Percentiles rank a stretch among this genome's conserved stretches.
phyloP scores from a whole-genome alignment of 768 basidiomycete species.

The Tylopilus sp. region DNA sequence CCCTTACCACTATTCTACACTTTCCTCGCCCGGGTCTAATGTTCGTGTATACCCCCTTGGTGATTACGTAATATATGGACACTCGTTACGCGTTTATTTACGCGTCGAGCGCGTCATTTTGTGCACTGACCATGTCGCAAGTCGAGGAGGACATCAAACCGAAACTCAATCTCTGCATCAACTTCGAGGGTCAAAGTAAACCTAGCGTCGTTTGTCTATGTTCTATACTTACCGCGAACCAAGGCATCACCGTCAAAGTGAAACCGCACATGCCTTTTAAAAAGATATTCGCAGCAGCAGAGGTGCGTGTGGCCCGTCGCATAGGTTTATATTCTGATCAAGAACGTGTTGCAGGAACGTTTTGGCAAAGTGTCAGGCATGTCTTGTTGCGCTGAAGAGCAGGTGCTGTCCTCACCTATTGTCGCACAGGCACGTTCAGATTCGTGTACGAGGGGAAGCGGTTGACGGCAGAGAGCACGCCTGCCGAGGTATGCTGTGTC shows the following conservation, averaged over 20 bases:
- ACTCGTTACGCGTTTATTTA: constrained; percentile 12
- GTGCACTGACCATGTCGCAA: constrained; percentile 22
- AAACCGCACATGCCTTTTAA: constrained; percentile 58
- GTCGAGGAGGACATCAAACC: constrained; percentile 60
- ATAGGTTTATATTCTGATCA: not conserved
- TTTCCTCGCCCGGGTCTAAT: constrained; percentile 4
- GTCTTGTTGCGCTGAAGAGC: constrained; percentile 4
- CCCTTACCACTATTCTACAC: constrained; percentile 8
- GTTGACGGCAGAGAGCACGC: constrained; percentile 47
- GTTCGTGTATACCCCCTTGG: constrained; percentile 22
- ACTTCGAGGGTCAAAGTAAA: constrained; percentile 54
- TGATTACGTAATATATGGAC: constrained; percentile 21
- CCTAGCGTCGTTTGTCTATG: not conserved
- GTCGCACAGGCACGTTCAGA: constrained; percentile 53
- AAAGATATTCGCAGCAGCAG: constrained; percentile 66
- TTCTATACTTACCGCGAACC: not conserved
- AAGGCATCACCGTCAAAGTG: constrained; percentile 67
- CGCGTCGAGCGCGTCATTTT: constrained; percentile 5
- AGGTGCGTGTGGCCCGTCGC: constrained; percentile 40
- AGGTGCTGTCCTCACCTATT: not conserved
- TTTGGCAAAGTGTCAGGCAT: constrained; percentile 56
- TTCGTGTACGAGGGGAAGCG: constrained; percentile 57
- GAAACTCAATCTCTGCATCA: constrained; percentile 60
- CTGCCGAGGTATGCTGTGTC: constrained; percentile 41
- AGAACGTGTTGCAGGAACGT: constrained; percentile 40